Evolutionary conservation across 352 stramenopile genomes (phyloP).

Genomic region (Phytopythium sindhum): DNA sequence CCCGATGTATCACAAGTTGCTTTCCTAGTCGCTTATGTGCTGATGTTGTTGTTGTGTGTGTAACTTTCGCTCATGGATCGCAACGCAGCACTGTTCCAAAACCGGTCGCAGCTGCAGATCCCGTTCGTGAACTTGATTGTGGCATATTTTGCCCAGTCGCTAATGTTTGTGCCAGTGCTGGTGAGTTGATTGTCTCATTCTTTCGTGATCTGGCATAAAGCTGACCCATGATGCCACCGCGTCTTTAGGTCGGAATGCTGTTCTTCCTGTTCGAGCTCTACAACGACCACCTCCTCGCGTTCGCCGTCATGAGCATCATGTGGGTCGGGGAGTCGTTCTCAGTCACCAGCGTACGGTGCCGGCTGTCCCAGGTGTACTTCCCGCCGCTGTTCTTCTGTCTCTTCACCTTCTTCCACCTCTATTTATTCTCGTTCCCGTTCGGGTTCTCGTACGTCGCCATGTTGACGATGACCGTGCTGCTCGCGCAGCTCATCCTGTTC

Average conservation of each 20-base stretch:
- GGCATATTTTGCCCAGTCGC: constrained; percentile 87
- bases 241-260: constrained; percentile 85
- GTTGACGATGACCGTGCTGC: constrained; percentile 22
- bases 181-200: constrained; percentile 20
- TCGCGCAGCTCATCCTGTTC: constrained; percentile 59
- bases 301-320: constrained; percentile 87
- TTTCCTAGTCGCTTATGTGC: background rate
- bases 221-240: background rate
- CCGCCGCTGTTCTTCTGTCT: constrained; percentile 91
- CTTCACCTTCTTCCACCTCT: constrained; percentile 95
- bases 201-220: background rate
- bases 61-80: background rate
- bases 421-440: constrained; percentile 93
- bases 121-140: constrained; percentile 78
- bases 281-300: constrained; percentile 89
- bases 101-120: constrained; percentile 66
- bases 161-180: constrained; percentile 94
- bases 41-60: background rate
- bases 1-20: background rate
- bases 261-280: constrained; percentile 97
- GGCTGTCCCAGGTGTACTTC: constrained; percentile 77
- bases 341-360: constrained; percentile 80
- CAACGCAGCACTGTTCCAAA: constrained; percentile 71
- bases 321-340: constrained; percentile 91
- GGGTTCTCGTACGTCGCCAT: constrained; percentile 92